A percentile compares a stretch with the other conserved stretches of the same genome.
Evolutionary conservation across 306 rosid species (phyloP).

Genomic region (Malus orientalis): DNA sequence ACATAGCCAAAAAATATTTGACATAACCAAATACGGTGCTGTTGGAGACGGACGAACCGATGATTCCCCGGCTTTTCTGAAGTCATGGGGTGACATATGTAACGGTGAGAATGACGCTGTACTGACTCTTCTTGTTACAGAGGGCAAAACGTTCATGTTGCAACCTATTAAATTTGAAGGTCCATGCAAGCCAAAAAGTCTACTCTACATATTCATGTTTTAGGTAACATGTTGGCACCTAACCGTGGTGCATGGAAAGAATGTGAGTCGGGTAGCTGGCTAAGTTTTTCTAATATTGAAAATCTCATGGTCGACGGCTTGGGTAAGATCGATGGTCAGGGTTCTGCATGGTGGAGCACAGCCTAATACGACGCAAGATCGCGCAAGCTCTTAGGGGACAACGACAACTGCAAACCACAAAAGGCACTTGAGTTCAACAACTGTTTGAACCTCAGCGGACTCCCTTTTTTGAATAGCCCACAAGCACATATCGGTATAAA

Average conservation of each 20-base stretch:
- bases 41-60: background rate
- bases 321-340: background rate
- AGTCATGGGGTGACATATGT: conserved; percentile 27
- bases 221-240: background rate
- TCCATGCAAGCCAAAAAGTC: conserved; percentile 22
- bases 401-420: background rate
- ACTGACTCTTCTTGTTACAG: background rate
- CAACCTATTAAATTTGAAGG: background rate
- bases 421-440: background rate
- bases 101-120: background rate
- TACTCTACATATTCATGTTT: background rate
- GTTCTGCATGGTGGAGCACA: background rate
- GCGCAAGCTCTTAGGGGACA: background rate
- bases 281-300: background rate
- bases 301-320: background rate
- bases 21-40: background rate
- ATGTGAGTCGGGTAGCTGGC: background rate
- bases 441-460: background rate
- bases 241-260: background rate
- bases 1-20: background rate
- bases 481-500: background rate
- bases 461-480: background rate
- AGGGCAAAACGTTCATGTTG: conserved; percentile 5
- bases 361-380: background rate
- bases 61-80: conserved; percentile 21